Conservation (phyloP, 2,329 filamentous ascomycete genomes). For the Sordariomycetes sp. region DNA sequence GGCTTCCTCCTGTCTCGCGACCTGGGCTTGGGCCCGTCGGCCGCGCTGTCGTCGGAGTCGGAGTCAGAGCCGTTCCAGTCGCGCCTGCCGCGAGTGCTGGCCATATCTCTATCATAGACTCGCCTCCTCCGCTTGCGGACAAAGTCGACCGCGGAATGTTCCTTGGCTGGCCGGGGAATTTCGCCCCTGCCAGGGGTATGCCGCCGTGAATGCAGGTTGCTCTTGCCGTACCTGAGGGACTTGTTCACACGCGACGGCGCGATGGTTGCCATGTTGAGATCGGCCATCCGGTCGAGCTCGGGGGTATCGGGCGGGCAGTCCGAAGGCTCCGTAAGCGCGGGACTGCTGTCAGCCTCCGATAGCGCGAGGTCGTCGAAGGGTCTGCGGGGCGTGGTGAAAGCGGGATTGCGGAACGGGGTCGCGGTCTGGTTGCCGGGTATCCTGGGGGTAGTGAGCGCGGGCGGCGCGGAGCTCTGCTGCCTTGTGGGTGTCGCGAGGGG, state of each 20-base stretch:
- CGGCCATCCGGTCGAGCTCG: slow-evolving; percentile 31
- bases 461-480: not conserved
- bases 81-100: slow-evolving; percentile 32
- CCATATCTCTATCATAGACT: slow-evolving; percentile 36
- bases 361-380: slow-evolving; percentile 37
- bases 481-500: not conserved
- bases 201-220: slow-evolving; percentile 21
- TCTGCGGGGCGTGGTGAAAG: slow-evolving; percentile 50
- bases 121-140: slow-evolving; percentile 41
- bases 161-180: slow-evolving; percentile 34
- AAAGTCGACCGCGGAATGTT: slow-evolving; percentile 24
- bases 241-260: slow-evolving; percentile 33
- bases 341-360: slow-evolving; percentile 47
- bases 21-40: slow-evolving; percentile 6
- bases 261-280: slow-evolving; percentile 28
- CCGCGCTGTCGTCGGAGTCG: slow-evolving; percentile 28
- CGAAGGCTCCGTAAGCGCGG: slow-evolving; percentile 42
- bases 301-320: slow-evolving; percentile 38
- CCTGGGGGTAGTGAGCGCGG: slow-evolving; percentile 28
- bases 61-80: slow-evolving; percentile 15
- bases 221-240: slow-evolving; percentile 28
- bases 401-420: slow-evolving; percentile 46
- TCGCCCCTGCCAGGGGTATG: slow-evolving; percentile 48
- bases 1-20: slow-evolving; percentile 11
- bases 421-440: slow-evolving; percentile 24